phyloP scores from a whole-genome alignment of 2,329 filamentous ascomycete genomes.

The Diaporthe australafricana region DNA sequence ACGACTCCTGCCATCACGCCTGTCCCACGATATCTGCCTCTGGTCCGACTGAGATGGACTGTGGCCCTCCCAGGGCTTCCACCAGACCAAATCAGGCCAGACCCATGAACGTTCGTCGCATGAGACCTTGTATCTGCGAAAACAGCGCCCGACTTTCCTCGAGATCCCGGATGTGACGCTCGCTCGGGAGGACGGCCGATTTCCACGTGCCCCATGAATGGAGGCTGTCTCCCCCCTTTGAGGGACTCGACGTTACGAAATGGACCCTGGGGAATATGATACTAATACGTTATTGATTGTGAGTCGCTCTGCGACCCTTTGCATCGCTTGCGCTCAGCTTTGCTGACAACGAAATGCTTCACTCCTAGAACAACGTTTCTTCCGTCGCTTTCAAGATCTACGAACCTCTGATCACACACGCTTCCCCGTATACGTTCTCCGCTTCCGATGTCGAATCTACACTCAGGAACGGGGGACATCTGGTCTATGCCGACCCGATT shows the following conservation, averaged over 20 bases:
- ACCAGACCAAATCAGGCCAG: not conserved
- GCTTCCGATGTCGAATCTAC: conserved; percentile 63
- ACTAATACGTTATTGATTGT: conserved; percentile 72
- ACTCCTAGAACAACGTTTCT: conserved; percentile 65
- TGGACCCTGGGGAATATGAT: conserved; percentile 73
- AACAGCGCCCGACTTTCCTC: conserved; percentile 21
- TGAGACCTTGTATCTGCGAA: conserved; percentile 8
- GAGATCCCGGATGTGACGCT: conserved; percentile 29
- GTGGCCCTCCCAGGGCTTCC: conserved; percentile 36
- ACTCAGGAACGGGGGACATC: conserved; percentile 63
- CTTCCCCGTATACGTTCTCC: conserved; percentile 57
- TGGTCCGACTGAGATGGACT: conserved; percentile 31
- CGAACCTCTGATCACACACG: conserved; percentile 58
- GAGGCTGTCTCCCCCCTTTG: conserved; percentile 36
- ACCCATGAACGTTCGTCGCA: conserved; percentile 22
- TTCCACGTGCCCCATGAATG: conserved; percentile 37
- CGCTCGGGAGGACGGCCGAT: conserved; percentile 30
- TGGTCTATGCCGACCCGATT: conserved; percentile 64
- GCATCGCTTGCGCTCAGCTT: conserved; percentile 1
- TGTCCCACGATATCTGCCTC: conserved; percentile 23
- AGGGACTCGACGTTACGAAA: conserved; percentile 54
- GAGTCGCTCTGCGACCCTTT: conserved; percentile 43
- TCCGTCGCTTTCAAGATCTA: conserved; percentile 67
- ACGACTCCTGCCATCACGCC: conserved; percentile 17
- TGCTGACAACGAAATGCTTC: conserved; percentile 36